These are phyloP conservation scores for Mantamonas sphyraenae DNA, from an alignment of 78 protist genomes.

Conservation along the genomic window DNA sequence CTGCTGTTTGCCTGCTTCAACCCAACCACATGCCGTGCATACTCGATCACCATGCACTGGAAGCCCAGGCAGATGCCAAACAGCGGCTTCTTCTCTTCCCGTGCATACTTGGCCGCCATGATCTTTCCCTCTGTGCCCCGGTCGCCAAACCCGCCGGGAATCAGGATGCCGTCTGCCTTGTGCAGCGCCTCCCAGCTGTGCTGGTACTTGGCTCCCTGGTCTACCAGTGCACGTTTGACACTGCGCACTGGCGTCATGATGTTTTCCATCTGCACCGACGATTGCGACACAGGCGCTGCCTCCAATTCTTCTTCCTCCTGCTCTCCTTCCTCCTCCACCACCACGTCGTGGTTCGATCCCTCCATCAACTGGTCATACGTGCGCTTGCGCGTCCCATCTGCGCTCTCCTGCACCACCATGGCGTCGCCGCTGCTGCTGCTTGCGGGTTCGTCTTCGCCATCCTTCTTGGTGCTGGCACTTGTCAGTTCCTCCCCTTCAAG, in stretches of 20 bases:
- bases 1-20: conserved; percentile 58
- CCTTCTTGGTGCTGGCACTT: too few species aligned
- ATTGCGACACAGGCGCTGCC: too few species aligned
- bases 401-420: too few species aligned
- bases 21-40: conserved; percentile 40
- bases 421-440: too few species aligned
- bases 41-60: conserved; percentile 77
- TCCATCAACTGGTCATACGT: too few species aligned
- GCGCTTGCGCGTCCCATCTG: too few species aligned
- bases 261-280: too few species aligned
- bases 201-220: conserved; percentile 1
- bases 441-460: too few species aligned
- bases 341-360: too few species aligned
- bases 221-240: background rate
- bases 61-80: conserved; percentile 93
- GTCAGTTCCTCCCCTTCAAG: conserved; percentile 4
- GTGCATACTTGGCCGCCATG: conserved; percentile 71
- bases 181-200: conserved; percentile 39
- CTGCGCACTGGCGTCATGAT: too few species aligned
- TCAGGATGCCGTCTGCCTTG: conserved; percentile 75
- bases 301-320: too few species aligned
- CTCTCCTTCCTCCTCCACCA: too few species aligned
- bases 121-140: conserved; percentile 90
- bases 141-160: conserved; percentile 97
- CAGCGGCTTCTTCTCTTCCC: conserved; percentile 76